Evolutionary conservation across 2,329 filamentous ascomycete species (phyloP).

Genomic region (Phoma sp.): DNA sequence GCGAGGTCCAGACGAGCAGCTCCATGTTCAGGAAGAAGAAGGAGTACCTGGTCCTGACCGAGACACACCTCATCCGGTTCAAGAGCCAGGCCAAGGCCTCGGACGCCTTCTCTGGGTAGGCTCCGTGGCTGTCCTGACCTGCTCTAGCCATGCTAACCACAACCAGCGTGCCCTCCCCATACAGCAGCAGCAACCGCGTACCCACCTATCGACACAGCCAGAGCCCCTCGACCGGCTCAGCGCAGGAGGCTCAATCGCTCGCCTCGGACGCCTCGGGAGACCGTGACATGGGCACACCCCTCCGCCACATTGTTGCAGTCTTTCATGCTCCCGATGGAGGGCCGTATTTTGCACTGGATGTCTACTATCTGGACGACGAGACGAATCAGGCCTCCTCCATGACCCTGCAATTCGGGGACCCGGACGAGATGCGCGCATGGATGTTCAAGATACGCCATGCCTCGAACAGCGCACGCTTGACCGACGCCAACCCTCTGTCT

Average conservation of each 20-base stretch:
- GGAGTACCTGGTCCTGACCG: conserved; percentile 75
- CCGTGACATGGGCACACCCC: conserved; percentile 64
- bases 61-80: conserved; percentile 72
- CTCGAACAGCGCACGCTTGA: conserved; percentile 62
- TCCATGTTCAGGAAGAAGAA: conserved; percentile 76
- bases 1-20: conserved; percentile 73
- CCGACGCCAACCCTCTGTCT: conserved; percentile 62
- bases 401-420: conserved; percentile 69
- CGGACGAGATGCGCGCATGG: conserved; percentile 72
- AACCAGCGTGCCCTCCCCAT: conserved; percentile 39
- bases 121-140: background rate
- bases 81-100: conserved; percentile 71
- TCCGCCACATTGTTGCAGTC: conserved; percentile 72
- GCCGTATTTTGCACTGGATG: conserved; percentile 71
- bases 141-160: conserved; percentile 17
- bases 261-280: conserved; percentile 59
- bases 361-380: conserved; percentile 73
- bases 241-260: conserved; percentile 63
- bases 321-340: conserved; percentile 72
- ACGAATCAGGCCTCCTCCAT: conserved; percentile 67
- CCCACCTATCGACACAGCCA: conserved; percentile 62
- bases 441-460: conserved; percentile 67
- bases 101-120: conserved; percentile 60
- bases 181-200: conserved; percentile 46
- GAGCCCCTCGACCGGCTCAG: conserved; percentile 65